phyloP scores from a whole-genome alignment of 495 filamentous ascomycete genomes.

The Baudoinia panamericana region DNA sequence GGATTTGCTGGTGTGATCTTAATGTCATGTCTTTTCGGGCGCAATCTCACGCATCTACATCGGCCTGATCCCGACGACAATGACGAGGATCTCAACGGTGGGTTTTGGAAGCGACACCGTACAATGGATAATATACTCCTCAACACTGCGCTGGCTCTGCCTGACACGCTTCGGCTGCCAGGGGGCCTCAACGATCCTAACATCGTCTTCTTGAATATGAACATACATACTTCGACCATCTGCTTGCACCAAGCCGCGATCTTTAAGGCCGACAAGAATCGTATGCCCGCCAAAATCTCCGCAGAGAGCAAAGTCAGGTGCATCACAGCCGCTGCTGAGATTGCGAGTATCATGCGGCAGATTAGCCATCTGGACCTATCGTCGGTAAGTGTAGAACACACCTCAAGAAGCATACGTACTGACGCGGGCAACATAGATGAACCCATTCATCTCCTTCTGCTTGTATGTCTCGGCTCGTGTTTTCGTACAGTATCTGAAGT shows the following conservation, averaged over 20 bases:
- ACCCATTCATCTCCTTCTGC: constrained; percentile 91
- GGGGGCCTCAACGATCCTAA: constrained; percentile 64
- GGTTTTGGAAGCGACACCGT: constrained; percentile 92
- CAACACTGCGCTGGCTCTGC: constrained; percentile 72
- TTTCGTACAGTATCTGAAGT: constrained; percentile 90
- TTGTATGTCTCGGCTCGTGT: constrained; percentile 89
- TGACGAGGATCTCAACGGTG: constrained; percentile 80
- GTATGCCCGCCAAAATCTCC: constrained; percentile 59
- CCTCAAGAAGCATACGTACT: background rate
- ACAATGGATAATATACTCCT: constrained; percentile 80
- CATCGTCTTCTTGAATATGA: constrained; percentile 91
- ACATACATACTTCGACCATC: constrained; percentile 90
- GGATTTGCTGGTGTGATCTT: constrained; percentile 71
- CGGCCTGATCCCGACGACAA: constrained; percentile 70
- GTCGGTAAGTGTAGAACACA: constrained; percentile 45
- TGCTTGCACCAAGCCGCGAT: constrained; percentile 97
- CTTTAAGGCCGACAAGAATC: constrained; percentile 88
- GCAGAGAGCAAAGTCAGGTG: constrained; percentile 86
- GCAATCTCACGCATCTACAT: constrained; percentile 90
- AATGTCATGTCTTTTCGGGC: constrained; percentile 78
- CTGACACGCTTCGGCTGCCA: constrained; percentile 71
- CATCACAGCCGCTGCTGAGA: constrained; percentile 84
- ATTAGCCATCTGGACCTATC: constrained; percentile 80
- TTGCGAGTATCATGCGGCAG: constrained; percentile 94
- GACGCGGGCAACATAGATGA: constrained; percentile 49